phyloP scores from a whole-genome alignment of 768 basidiomycete species.

The Cyathus striatus region DNA sequence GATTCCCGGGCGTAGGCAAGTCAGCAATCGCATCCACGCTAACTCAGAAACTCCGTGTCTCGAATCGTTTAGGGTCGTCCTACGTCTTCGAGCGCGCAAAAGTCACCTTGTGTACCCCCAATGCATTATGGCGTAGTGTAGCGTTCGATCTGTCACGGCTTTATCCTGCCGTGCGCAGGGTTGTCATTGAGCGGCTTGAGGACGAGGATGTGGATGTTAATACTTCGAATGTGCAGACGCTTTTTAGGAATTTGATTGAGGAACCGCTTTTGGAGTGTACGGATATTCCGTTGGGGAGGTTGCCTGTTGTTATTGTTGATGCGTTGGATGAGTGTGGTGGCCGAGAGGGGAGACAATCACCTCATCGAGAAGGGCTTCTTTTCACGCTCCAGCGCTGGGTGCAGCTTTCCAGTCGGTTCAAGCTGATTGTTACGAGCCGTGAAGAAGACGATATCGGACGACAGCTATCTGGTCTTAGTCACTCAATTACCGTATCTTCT shows the following conservation, averaged over 20 bases:
- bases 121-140: background rate
- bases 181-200: background rate
- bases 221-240: background rate
- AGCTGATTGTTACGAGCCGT: constrained; percentile 17
- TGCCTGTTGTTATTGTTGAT: constrained; percentile 16
- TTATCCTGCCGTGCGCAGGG: background rate
- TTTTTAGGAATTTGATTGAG: background rate
- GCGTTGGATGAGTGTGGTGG: constrained; percentile 18
- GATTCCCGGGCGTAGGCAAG: constrained; percentile 18
- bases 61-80: constrained; percentile 7
- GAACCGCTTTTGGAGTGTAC: background rate
- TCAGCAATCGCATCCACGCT: constrained; percentile 14
- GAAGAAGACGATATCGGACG: constrained; percentile 3
- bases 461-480: background rate
- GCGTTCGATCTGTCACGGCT: background rate
- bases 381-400: background rate
- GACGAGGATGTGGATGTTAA: background rate
- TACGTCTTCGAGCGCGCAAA: background rate
- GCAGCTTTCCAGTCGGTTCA: constrained; percentile 11
- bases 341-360: constrained; percentile 4
- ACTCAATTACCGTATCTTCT: constrained; percentile 1
- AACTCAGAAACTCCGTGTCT: constrained; percentile 4
- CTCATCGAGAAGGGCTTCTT: constrained; percentile 13
- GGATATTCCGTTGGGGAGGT: background rate
- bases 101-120: background rate